phyloP scores from a whole-genome alignment of 139 green algal genomes.

The Chlamydomonas sp. region DNA sequence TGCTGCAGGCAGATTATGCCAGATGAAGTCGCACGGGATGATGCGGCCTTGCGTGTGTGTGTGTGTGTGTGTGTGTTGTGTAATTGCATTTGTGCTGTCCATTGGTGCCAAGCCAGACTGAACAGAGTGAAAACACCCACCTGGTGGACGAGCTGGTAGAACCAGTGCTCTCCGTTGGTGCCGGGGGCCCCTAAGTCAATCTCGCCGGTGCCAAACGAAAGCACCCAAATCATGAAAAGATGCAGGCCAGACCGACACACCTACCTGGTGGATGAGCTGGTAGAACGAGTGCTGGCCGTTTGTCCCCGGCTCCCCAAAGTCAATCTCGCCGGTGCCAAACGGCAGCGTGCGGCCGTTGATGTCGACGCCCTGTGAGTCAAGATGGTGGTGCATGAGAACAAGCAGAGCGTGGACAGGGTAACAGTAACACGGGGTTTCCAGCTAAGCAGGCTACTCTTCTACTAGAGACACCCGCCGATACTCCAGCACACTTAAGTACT shows the following conservation, averaged over 20 bases:
- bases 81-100: too few species aligned
- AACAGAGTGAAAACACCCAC: conserved; percentile 75
- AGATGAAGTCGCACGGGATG: conserved; percentile 98
- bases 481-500: too few species aligned
- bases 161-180: conserved; percentile 99
- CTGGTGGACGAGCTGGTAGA: conserved; percentile 99
- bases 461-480: too few species aligned
- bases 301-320: conserved; percentile 99
- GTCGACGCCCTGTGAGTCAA: too few species aligned
- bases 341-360: conserved; percentile 79
- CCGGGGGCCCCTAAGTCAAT: conserved; percentile 99
- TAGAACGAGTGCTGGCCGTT: conserved; percentile 99
- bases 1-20: conserved; percentile 86
- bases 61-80: conserved; percentile 2
- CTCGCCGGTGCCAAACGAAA: conserved; percentile 75
- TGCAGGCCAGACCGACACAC: too few species aligned
- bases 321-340: conserved; percentile 87
- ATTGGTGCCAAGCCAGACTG: not conserved
- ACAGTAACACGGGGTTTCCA: too few species aligned
- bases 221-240: too few species aligned
- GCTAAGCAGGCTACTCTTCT: too few species aligned
- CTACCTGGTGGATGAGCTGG: conserved; percentile 98
- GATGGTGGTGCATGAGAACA: too few species aligned
- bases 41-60: conserved; percentile 76
- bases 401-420: too few species aligned